Evolutionary conservation across 1,284 basidiomycete genomes (phyloP), one percentile per base, ranked within the genome.

Genomic region (Ustilago bromivora): DNA sequence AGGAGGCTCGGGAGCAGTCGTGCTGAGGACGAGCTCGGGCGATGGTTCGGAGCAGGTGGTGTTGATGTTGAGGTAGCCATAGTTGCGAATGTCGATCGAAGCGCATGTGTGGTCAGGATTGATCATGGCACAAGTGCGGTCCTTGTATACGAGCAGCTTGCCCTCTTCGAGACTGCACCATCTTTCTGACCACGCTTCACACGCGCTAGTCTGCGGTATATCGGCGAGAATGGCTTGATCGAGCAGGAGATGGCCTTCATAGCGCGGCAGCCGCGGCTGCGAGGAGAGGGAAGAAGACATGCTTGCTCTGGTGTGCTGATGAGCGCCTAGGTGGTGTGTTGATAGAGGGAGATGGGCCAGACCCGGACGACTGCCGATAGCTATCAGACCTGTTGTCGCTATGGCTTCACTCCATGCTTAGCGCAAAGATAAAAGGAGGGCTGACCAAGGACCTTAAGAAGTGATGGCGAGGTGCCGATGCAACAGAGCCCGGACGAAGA

Each of bases 121-220:
- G 31, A 76, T 55, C 47, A 76, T 61, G 51, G 73, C 73, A n/a
- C 68, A 58, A 17, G 60, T 66, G 35, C 68, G 68, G 36, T 71
- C 73, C 8, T 36, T 53, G 47, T 76, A 76, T n/a, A 76, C 58
- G 34, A 76, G 65, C 13, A 76, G 64, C 52, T 57, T 64, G 40
- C 58, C 73, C 43, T 61, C 73, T 57, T 76, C 73, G 19, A 76
- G 61, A 31, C 73, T 76, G 61, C 73, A 71, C 73, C 73, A 76
- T 35, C 46, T 51, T 43, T 76, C 68, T 3, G 63, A 57, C 73
- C 73, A 76, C 2, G 57, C 71, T 17, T 57, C 66, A 32, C 64
- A 15, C 4, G 57, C 15, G 49, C 63, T 71, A 8, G 63, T 59
- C 36, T 71, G 63, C 4, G 60, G 57, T 13, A 31, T 59, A 28